Percentiles rank a stretch among this genome's conserved stretches.
These are phyloP conservation scores for Candida berthetii DNA, from an alignment of 805 yeast genomes.

Conservation along the genomic window DNA sequence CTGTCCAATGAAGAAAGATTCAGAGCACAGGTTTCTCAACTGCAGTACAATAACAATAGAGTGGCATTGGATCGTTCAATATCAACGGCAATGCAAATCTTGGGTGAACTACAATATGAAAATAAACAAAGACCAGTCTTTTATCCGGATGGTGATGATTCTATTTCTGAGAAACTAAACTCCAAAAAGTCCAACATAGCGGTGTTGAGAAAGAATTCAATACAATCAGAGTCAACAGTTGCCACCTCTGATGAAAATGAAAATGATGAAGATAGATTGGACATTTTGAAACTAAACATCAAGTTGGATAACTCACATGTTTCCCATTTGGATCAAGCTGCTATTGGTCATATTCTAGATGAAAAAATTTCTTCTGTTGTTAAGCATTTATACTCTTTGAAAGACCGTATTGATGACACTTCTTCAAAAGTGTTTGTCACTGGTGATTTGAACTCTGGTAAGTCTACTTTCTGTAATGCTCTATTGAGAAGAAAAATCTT, in stretches of 20 bases:
- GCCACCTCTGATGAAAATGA: conserved; percentile 12
- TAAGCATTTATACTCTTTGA: conserved; percentile 63
- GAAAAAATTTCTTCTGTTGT: conserved; percentile 59
- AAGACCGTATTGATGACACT: conserved; percentile 84
- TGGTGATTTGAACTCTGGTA: conserved; percentile 96
- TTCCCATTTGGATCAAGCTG: conserved; percentile 56
- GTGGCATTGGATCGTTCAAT: conserved; percentile 59
- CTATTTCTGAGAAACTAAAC: conserved; percentile 28
- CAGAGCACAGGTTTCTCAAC: conserved; percentile 59
- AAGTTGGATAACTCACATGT: conserved; percentile 43
- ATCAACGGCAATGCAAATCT: conserved; percentile 41
- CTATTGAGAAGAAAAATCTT: conserved; percentile 67
- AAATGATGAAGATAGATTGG: conserved; percentile 31
- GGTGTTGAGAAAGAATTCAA: conserved; percentile 36
- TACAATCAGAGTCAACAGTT: conserved; percentile 11
- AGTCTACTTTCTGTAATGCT: conserved; percentile 93
- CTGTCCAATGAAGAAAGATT: conserved; percentile 26
- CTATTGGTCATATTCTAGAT: conserved; percentile 64
- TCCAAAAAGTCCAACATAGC: conserved; percentile 49
- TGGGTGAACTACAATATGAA: conserved; percentile 47
- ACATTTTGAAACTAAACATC: conserved; percentile 56
- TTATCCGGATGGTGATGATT: conserved; percentile 41
- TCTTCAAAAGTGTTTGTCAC: conserved; percentile 92
- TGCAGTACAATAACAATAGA: conserved; percentile 71
- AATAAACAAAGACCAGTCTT: conserved; percentile 56